Evolutionary conservation across 140 eudicot genomes (phyloP).

Genomic region (Cichorium intybus): DNA sequence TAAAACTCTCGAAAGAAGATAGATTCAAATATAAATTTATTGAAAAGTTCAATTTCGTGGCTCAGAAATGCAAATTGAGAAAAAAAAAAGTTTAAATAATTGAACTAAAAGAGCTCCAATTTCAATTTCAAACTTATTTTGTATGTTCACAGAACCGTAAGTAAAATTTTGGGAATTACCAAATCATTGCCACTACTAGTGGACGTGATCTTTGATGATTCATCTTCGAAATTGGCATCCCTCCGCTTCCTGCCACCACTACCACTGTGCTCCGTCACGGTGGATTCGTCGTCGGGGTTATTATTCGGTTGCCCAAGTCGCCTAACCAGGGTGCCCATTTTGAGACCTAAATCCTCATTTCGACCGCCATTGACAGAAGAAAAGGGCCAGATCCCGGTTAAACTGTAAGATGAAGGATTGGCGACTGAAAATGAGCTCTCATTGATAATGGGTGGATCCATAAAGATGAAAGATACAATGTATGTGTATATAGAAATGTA

Average conservation of each 20-base stretch:
- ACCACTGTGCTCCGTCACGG: conserved; percentile 64
- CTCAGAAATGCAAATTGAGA: background rate
- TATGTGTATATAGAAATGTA: background rate
- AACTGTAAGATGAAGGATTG: conserved; percentile 69
- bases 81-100: background rate
- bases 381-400: conserved; percentile 83
- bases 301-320: conserved; percentile 38
- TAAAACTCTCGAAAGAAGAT: conserved; percentile 1
- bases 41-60: background rate
- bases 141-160: background rate
- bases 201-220: conserved; percentile 57
- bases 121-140: background rate
- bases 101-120: background rate
- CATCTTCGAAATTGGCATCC: conserved; percentile 52
- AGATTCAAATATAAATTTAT: background rate
- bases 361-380: conserved; percentile 26
- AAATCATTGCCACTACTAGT: conserved; percentile 58
- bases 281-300: conserved; percentile 65
- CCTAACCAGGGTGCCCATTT: conserved; percentile 35
- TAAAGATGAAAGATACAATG: conserved; percentile 18
- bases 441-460: conserved; percentile 88
- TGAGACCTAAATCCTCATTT: conserved; percentile 46
- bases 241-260: conserved; percentile 38
- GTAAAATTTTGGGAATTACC: conserved; percentile 31
- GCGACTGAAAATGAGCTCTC: conserved; percentile 78